Base-by-base conservation (phyloP, 805 yeast species). In the Danielia oregonensis region DNA sequence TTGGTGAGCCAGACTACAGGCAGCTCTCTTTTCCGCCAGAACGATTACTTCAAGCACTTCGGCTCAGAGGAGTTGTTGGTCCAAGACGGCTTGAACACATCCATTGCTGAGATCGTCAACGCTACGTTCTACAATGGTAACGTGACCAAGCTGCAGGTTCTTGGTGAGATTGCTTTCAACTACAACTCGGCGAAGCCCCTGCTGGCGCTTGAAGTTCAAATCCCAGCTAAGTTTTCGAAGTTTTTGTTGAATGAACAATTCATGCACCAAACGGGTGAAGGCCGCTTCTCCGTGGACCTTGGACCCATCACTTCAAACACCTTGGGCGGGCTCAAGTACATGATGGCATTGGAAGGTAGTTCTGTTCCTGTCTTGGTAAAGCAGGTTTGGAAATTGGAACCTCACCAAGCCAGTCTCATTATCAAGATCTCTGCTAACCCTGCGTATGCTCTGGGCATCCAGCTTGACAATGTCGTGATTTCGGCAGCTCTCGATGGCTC, bases 361-460 rank as follows among this genome's bases (percentile, higher is more conserved):
- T 53, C 53, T 25, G 76, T 81, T 7, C 97, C 97, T 9, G 59
- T 91, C 17, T 57, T 75, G 18, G 70, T 91, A 30, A 70, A 78
- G 25, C 96, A 96, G 26, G 76, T 82, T 29, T 93, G 97, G 97
- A 83, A 88, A 52, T 83, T 82, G 54, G 96, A 89, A 57, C 72
- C 73, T 13, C 80, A 72, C 36, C 96, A 88, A 63, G 80, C 96
- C 1, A 82, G 95, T 46, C 82, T 91, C 37, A 84, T 89, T 63
- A 69, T 91, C 37, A 78, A 82, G 13, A 61, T 86, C 42, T 73
- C 71, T 52, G 69, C 84, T 40, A 63, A 76, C 31, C 78, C 78
- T 3, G 60, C 61, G 13, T 65, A 74, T 37, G 43, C 61, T 4
- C 52, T 53, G 23, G 64, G 63, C 33, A 51, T 77, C 5, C 57